Evolutionary conservation across 192 early-diverging fungal genomes (phyloP).

Genomic region (Martensiomyces pterosporus): DNA sequence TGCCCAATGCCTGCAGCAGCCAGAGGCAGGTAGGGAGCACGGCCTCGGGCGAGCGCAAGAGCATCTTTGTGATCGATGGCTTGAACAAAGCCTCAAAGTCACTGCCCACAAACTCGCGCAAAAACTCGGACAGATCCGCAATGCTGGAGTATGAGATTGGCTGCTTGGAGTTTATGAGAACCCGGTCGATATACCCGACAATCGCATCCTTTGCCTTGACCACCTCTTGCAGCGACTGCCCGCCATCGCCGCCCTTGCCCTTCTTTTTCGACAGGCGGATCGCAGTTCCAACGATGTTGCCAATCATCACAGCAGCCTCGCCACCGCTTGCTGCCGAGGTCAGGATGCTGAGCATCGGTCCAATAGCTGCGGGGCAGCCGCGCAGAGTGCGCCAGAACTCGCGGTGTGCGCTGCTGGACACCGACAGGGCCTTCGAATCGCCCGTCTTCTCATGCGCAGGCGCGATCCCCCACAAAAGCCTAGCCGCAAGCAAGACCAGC

Average conservation of each 20-base stretch:
- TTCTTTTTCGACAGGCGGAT: conserved; percentile 46
- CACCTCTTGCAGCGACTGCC: conserved; percentile 31
- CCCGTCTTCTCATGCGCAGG: conserved; percentile 24
- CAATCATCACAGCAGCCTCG: conserved; percentile 55
- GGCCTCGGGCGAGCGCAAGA: conserved; percentile 83
- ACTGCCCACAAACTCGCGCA: conserved; percentile 52
- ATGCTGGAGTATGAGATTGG: conserved; percentile 22
- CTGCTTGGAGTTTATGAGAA: conserved; percentile 15
- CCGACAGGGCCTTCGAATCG: conserved; percentile 21
- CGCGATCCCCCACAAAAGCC: conserved; percentile 55
- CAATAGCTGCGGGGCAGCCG: conserved; percentile 38
- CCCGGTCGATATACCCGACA: conserved; percentile 21
- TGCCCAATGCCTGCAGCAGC: conserved; percentile 58
- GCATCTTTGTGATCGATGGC: conserved; percentile 65
- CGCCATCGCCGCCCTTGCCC: conserved; percentile 6
- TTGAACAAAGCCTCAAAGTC: conserved; percentile 58
- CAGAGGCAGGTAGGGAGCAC: conserved; percentile 59
- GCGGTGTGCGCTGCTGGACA: conserved; percentile 39
- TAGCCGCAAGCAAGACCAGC: conserved; percentile 51
- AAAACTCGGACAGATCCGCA: conserved; percentile 55
- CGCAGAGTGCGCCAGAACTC: conserved; percentile 43
- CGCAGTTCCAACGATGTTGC: conserved; percentile 57
- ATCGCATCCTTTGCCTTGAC: conserved; percentile 38
- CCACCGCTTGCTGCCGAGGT: conserved; percentile 33
- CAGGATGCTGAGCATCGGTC: conserved; percentile 49